phyloP scores from a whole-genome alignment of 1,284 basidiomycete species.

The Cutaneotrichosporon cyanovorans region DNA sequence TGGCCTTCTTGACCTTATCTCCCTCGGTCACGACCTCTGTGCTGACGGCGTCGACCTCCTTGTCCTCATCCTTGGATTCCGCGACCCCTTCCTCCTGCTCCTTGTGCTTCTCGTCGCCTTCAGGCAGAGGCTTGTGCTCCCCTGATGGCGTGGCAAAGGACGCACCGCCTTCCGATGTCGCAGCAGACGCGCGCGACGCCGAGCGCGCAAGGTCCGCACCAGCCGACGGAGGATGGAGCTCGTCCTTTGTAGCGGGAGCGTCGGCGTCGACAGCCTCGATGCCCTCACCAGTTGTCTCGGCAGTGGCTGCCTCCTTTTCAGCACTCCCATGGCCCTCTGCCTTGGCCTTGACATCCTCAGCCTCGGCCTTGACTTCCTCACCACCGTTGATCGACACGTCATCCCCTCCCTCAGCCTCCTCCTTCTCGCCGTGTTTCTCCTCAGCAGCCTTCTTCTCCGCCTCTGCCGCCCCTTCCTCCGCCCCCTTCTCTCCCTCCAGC shows the following conservation, averaged over 20 bases:
- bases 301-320: neutral
- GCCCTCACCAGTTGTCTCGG: neutral
- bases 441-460: neutral
- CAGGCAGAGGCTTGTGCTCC: slow-evolving; percentile 5
- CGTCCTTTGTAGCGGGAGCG: neutral
- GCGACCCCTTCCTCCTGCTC: neutral
- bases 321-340: too few relatives aligned
- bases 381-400: too few relatives aligned
- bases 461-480: neutral
- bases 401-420: too few relatives aligned
- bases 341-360: neutral
- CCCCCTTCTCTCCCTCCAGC: neutral
- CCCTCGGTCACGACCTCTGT: slow-evolving; percentile 2
- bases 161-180: slow-evolving; percentile 2
- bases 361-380: neutral
- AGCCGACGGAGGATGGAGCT: neutral
- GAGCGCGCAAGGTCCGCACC: slow-evolving; percentile 4
- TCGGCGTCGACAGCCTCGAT: neutral
- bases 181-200: neutral
- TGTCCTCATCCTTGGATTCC: too few relatives aligned
- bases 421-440: slow-evolving; percentile 3
- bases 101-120: neutral
- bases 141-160: slow-evolving; percentile 9
- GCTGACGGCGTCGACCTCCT: neutral
- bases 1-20: slow-evolving; percentile 1